A percentile compares a stretch with the other conserved stretches of the same genome.
phyloP scores from a whole-genome alignment of 1,284 basidiomycete genomes.

The Anthracocystis panici-leucophaei region DNA sequence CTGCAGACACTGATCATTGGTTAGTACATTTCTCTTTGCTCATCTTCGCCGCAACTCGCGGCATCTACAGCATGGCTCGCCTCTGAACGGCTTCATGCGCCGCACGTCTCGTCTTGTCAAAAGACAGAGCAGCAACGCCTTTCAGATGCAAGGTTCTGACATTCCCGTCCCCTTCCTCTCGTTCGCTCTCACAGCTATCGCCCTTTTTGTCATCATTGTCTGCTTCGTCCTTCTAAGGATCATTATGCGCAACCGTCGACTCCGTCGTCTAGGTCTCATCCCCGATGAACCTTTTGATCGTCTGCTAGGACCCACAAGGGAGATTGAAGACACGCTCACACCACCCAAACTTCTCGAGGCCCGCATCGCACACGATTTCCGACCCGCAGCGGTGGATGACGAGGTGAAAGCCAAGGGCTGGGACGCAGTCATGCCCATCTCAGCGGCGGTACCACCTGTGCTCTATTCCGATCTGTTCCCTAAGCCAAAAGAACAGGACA shows the following conservation, averaged over 20 bases:
- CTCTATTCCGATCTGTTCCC: slow-evolving; percentile 51
- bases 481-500: slow-evolving; percentile 12
- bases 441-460: slow-evolving; percentile 52
- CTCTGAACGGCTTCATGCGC: neutral
- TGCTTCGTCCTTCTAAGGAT: slow-evolving; percentile 64
- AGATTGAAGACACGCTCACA: slow-evolving; percentile 57
- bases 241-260: slow-evolving; percentile 61
- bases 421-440: slow-evolving; percentile 61
- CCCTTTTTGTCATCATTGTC: slow-evolving; percentile 64
- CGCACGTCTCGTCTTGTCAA: slow-evolving; percentile 14
- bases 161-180: slow-evolving; percentile 54
- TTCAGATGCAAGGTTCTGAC: slow-evolving; percentile 31
- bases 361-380: slow-evolving; percentile 52
- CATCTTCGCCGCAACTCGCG: slow-evolving; percentile 15
- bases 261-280: slow-evolving; percentile 57
- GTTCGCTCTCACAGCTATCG: slow-evolving; percentile 60
- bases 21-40: slow-evolving; percentile 43
- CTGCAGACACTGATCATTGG: slow-evolving; percentile 61
- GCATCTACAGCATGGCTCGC: neutral
- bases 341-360: slow-evolving; percentile 64
- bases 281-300: slow-evolving; percentile 56
- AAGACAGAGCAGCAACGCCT: slow-evolving; percentile 25
- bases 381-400: slow-evolving; percentile 32
- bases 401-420: slow-evolving; percentile 52
- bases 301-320: slow-evolving; percentile 45